Evolutionary conservation across 1,284 basidiomycete species (phyloP), one percentile per base, ranked within the genome.

Genomic region (Ceratobasidium sp.): DNA sequence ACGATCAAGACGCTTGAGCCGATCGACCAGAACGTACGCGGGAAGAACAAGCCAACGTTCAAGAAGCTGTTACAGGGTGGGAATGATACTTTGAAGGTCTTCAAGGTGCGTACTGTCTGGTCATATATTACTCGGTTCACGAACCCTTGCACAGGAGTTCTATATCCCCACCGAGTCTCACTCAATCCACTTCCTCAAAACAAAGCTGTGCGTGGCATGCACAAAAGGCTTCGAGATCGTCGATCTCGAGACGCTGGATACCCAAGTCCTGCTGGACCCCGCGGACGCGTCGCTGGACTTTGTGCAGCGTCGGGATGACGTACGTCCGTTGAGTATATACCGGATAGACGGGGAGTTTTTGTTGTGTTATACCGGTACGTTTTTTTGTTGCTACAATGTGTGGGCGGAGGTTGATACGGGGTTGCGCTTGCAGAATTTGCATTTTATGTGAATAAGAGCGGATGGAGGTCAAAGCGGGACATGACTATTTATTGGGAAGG

Each of bases 201-300:
- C 96, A 72, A 95, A 94, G 84, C 89, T 99, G 75, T 99, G 98
- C 81, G 94, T 99, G 14, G 98, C 97, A 0, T 98, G 96, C 81
- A 95, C 96, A 16, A 94, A 96, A 81, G 98, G 98, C n/a, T 99
- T 99, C 81, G 98, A 99, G 84, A 98, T 99, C 78, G 96, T 99
- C 77, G 98, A 99, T 82, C 87, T 98, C 64, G 96, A 98, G 82
- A 98, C 93, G 74, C 85, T 99, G 81, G 98, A 99, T 82, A 98
- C 96, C 62, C 97, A 99, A 84, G 95, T 95, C 8, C 82, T 99
- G 76, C 86, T 99, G 73, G 98, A 99, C 82, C 98, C 98, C 0
- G 90, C 91, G 6, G 98, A 99, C 81, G 87, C 89, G 64, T 92
- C 91, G 6, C 88, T 99, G 63, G 96, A 98, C 79, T 98, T 99